Base-by-base conservation (phyloP, 2,329 filamentous ascomycete species). In the Alternaria solani region DNA sequence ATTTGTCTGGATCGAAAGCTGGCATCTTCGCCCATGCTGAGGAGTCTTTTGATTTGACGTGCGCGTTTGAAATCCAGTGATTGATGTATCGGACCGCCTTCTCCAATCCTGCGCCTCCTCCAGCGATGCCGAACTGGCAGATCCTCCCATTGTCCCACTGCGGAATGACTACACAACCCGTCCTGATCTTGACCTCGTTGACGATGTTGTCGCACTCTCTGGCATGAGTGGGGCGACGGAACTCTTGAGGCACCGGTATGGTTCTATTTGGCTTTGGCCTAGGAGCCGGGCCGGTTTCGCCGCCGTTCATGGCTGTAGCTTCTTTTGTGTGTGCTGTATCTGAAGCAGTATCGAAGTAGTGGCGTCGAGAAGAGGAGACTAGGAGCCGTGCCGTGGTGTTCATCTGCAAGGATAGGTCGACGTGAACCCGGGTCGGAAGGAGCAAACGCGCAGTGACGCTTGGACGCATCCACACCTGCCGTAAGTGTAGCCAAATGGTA, bases 1-100 rank as follows among this genome's bases (percentile, higher is more conserved):
- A 76, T 5, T 69, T 55, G 23, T 67, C 55, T 1, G 42, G 8
- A 25, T 72, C 59, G 54, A 68, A 76, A 1, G 74, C 72, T 7
- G 59, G 53, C 20, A 51, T 63, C 58, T 72, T 77, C 1, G 70
- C 68, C 75, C 75, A 78, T 5, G 64, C 63, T 26, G 69, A 55
- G 2, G 75, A 67, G 1, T 63, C 62, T 52, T 54, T 48, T 14
- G 66, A 68, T 52, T 70, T 76, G 23, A 18, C 53, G 14, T 55
- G 54, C 5, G 69, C 60, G 14, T 59, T 64, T 2, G 61, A 59
- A 7, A 78, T 74, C 74, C 74, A 78, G 12, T 71, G 52, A 51
- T 77, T 73, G 46, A 77, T 51, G 7, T 57, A 43, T 43, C 38
- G 32, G 7, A 64, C 20, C 7, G 71, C 72, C 5, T 60, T 64